Percentiles rank a stretch among this genome's conserved stretches.
Conservation (phyloP, 495 filamentous ascomycete species). For the Cryomyces minteri region DNA sequence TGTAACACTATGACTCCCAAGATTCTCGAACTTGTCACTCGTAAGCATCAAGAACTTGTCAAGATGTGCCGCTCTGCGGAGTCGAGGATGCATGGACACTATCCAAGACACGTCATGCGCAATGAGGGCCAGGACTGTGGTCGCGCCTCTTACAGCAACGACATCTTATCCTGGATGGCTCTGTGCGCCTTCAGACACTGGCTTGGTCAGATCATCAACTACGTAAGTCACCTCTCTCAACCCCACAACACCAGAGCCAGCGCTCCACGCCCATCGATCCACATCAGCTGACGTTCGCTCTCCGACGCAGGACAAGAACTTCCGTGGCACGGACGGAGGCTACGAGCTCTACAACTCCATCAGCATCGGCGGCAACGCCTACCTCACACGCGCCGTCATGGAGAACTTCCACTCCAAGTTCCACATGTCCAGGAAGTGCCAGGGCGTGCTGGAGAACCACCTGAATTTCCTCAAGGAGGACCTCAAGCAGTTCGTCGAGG, state of each 20-base stretch:
- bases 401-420: conserved; percentile 12
- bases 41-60: conserved; percentile 6
- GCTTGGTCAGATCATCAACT: conserved; percentile 8
- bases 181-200: conserved; percentile 13
- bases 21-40: not conserved
- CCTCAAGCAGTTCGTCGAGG: conserved; percentile 4
- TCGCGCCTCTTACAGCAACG: conserved; percentile 9
- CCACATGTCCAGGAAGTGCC: conserved; percentile 17
- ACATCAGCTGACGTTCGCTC: not conserved
- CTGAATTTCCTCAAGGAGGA: conserved; percentile 12
- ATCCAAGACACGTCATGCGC: conserved; percentile 4
- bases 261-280: not conserved
- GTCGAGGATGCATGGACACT: not conserved
- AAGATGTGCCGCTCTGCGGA: conserved; percentile 4
- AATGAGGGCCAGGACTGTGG: not conserved
- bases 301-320: conserved; percentile 4
- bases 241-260: too few species aligned
- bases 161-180: conserved; percentile 19
- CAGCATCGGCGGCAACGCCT: conserved; percentile 10
- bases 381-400: conserved; percentile 11
- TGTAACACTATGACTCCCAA: not conserved
- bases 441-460: conserved; percentile 12
- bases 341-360: conserved; percentile 9
- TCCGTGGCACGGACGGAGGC: conserved; percentile 10
- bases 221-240: too few species aligned